phyloP scores from a whole-genome alignment of 768 basidiomycete genomes.

The Tricholoma saponaceum region DNA sequence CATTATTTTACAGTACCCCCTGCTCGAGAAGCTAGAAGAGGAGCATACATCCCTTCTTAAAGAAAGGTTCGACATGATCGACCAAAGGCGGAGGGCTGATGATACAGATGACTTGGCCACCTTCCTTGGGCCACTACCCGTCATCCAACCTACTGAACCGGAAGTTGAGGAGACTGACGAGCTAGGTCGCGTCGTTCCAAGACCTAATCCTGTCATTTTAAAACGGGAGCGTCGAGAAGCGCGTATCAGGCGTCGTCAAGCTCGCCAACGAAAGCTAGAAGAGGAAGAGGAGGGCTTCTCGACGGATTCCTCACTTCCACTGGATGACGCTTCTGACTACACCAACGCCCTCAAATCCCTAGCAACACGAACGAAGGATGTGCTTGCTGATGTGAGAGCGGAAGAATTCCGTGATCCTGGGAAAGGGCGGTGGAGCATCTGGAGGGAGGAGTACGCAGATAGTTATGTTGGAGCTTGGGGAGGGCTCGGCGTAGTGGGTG shows the following conservation, averaged over 20 bases:
- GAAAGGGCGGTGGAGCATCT: conserved; percentile 59
- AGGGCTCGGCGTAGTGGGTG: conserved; percentile 78
- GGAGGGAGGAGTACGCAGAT: conserved; percentile 76
- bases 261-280: conserved; percentile 30
- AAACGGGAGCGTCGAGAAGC: conserved; percentile 56
- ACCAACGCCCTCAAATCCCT: conserved; percentile 55
- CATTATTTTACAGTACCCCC: conserved; percentile 55
- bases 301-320: conserved; percentile 72
- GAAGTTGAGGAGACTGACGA: conserved; percentile 55
- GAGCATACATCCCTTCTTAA: conserved; percentile 69
- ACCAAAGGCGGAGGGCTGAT: conserved; percentile 65
- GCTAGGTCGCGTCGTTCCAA: conserved; percentile 47
- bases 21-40: conserved; percentile 72
- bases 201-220: conserved; percentile 38
- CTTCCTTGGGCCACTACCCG: conserved; percentile 55
- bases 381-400: conserved; percentile 80
- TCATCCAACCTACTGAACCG: conserved; percentile 17
- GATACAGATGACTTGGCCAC: conserved; percentile 76
- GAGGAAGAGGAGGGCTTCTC: conserved; percentile 78
- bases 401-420: conserved; percentile 81
- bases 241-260: conserved; percentile 51
- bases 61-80: conserved; percentile 69
- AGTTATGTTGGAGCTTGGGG: conserved; percentile 91
- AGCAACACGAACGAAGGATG: conserved; percentile 40
- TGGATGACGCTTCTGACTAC: conserved; percentile 70